phyloP scores from a whole-genome alignment of 345 rosid species.

The Dovyalis caffra region DNA sequence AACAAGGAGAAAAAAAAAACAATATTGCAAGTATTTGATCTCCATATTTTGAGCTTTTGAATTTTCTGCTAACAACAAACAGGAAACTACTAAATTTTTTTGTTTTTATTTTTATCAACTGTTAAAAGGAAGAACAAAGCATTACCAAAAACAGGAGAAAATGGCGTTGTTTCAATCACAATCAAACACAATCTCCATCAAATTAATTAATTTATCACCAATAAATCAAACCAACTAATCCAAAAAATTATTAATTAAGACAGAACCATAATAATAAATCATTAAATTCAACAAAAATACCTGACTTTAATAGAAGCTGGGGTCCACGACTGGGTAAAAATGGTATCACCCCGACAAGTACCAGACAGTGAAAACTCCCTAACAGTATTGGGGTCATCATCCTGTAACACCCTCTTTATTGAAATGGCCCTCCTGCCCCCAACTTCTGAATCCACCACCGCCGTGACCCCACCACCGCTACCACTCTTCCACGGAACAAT shows the following conservation, averaged over 20 bases:
- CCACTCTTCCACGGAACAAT: slow-evolving; percentile 54
- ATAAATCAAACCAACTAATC: background rate
- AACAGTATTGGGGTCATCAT: slow-evolving; percentile 32
- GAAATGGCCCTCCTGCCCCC: slow-evolving; percentile 63
- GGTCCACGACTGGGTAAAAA: slow-evolving; percentile 84
- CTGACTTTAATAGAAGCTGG: slow-evolving; percentile 53
- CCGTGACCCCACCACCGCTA: slow-evolving; percentile 21
- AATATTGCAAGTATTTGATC: background rate
- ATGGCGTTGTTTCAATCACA: background rate
- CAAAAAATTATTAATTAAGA: background rate
- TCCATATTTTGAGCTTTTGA: background rate
- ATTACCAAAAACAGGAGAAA: background rate
- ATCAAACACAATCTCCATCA: background rate
- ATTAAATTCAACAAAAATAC: slow-evolving; percentile 23
- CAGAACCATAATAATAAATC: background rate
- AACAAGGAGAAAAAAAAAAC: background rate
- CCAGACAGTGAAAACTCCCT: slow-evolving; percentile 55
- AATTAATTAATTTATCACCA: background rate
- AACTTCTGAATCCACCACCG: slow-evolving; percentile 60
- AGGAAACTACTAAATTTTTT: background rate
- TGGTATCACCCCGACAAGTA: slow-evolving; percentile 58
- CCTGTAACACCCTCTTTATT: slow-evolving; percentile 54
- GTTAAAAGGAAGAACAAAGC: too few relatives aligned
- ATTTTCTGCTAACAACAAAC: background rate
- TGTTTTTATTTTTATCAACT: too few relatives aligned